These are phyloP conservation scores for Talinum fruticosum DNA, from an alignment of 148 eudicot species.

Conservation along the genomic window DNA sequence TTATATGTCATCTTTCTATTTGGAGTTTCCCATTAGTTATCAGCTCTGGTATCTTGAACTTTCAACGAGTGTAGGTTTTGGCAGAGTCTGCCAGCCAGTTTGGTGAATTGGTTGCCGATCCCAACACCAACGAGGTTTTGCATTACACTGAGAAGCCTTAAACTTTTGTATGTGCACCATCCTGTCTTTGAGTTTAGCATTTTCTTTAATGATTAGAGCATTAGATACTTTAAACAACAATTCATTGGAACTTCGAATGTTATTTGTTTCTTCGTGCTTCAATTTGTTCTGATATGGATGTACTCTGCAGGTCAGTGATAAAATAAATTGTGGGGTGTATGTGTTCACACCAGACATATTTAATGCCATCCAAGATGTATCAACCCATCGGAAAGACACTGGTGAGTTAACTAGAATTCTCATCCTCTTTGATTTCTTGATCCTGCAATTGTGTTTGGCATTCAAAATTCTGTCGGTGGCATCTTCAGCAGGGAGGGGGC, in stretches of 20 bases:
- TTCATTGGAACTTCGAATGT: too few relatives aligned
- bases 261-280: not conserved
- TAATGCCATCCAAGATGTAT: constrained; percentile 57
- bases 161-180: constrained; percentile 46
- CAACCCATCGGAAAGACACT: constrained; percentile 57
- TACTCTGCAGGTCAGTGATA: constrained; percentile 64
- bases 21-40: too few relatives aligned
- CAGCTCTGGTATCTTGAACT: constrained; percentile 1
- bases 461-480: not conserved
- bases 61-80: constrained; percentile 39
- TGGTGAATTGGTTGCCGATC: constrained; percentile 77
- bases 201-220: not conserved
- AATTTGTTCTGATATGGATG: constrained; percentile 6
- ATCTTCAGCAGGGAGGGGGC: too few relatives aligned
- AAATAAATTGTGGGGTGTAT: constrained; percentile 76
- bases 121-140: constrained; percentile 61
- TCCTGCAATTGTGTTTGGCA: not conserved
- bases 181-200: not conserved
- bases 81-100: constrained; percentile 63
- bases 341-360: constrained; percentile 64
- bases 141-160: constrained; percentile 78
- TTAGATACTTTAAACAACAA: constrained; percentile 3
- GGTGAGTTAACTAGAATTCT: constrained; percentile 30
- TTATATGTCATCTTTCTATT: too few relatives aligned
- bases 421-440: not conserved